Evolutionary conservation across 352 stramenopile genomes (phyloP).

Genomic region (Pythium dissimile): DNA sequence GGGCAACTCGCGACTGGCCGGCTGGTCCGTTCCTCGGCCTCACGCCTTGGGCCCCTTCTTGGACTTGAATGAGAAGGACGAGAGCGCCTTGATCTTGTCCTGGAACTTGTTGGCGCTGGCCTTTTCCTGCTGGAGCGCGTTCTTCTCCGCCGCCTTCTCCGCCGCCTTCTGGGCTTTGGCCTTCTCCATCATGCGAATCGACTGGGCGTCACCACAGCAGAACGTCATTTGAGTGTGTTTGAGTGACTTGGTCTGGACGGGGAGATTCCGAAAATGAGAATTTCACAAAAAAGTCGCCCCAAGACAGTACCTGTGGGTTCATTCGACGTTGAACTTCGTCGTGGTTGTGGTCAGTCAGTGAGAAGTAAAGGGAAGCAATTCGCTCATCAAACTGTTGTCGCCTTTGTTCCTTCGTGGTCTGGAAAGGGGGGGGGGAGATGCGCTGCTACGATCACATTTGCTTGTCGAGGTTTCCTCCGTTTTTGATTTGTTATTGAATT

Average conservation of each 20-base stretch:
- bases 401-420: not conserved
- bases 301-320: not conserved
- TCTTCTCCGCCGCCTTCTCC: not conserved
- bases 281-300: too few species aligned
- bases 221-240: too few species aligned
- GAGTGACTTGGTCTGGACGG: too few species aligned
- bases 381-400: not conserved
- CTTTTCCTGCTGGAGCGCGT: slow-evolving; percentile 9
- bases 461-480: too few species aligned
- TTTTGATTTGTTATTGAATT: too few species aligned
- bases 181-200: slow-evolving; percentile 1
- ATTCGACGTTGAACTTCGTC: not conserved
- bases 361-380: not conserved
- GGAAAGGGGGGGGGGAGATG: not conserved
- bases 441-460: not conserved
- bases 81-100: slow-evolving; percentile 9
- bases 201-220: slow-evolving; percentile 2
- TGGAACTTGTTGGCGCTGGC: slow-evolving; percentile 7
- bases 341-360: not conserved
- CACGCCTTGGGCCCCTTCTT: slow-evolving; percentile 7
- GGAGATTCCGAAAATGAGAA: too few species aligned
- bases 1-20: too few species aligned
- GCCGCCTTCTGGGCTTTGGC: not conserved
- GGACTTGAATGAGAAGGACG: slow-evolving; percentile 6
- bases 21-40: not conserved